Evolutionary conservation across 257 asterid genomes (phyloP).

Genomic region (Solanum neorickii): DNA sequence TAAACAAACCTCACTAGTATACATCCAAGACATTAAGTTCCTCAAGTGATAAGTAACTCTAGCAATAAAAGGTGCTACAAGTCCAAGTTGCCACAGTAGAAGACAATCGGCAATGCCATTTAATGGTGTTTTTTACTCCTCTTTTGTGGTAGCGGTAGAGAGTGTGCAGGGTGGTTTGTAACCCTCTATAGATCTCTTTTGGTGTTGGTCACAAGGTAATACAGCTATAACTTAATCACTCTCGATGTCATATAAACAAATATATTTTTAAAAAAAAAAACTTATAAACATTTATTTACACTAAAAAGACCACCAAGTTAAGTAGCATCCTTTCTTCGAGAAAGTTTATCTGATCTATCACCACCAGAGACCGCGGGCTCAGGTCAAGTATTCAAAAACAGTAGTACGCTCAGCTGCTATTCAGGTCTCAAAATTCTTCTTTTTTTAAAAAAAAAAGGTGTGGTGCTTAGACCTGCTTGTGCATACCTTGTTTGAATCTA

Average conservation of each 20-base stretch:
- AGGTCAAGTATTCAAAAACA: not conserved
- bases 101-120: not conserved
- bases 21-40: not conserved
- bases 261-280: not conserved
- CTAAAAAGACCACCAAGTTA: not conserved
- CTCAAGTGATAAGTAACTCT: not conserved
- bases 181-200: not conserved
- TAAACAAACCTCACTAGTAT: not conserved
- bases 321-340: not conserved
- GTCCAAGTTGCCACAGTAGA: not conserved
- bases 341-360: not conserved
- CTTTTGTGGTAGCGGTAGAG: not conserved
- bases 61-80: not conserved
- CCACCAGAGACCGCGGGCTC: not conserved
- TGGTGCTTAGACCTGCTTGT: not conserved
- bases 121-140: not conserved
- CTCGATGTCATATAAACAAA: not conserved
- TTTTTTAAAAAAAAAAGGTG: not conserved
- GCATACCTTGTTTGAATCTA: not conserved
- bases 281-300: not conserved
- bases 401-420: not conserved
- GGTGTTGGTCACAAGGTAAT: not conserved
- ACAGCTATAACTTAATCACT: not conserved
- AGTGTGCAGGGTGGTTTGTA: not conserved
- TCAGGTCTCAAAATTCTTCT: not conserved